phyloP scores from a whole-genome alignment of 2,329 filamentous ascomycete genomes.

The Sarocladium strictum region DNA sequence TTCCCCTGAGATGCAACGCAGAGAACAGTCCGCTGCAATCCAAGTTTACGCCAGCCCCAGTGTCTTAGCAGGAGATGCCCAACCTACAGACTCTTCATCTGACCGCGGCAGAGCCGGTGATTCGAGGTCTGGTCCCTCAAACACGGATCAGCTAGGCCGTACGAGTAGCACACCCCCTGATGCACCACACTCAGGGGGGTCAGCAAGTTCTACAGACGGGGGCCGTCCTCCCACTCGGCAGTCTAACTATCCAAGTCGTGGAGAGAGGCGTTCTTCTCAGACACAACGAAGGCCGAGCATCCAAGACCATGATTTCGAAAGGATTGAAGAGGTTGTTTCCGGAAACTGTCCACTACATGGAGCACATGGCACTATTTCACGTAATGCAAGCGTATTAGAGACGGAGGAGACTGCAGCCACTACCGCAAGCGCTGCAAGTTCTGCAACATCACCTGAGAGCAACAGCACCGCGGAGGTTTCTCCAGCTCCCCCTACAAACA shows the following conservation, averaged over 20 bases:
- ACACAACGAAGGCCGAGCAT: background rate
- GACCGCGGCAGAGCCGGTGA: background rate
- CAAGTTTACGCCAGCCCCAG: background rate
- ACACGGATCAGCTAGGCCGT: background rate
- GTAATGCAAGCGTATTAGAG: background rate
- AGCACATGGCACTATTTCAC: slow-evolving; percentile 9
- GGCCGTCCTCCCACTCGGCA: slow-evolving; percentile 4
- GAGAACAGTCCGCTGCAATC: background rate
- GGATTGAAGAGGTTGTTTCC: slow-evolving; percentile 15
- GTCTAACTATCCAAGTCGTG: background rate
- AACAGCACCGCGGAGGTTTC: background rate
- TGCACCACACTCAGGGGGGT: background rate
- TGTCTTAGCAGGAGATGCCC: background rate
- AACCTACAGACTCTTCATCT: background rate
- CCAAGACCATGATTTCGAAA: slow-evolving; percentile 12
- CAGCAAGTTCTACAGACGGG: background rate
- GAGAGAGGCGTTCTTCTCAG: background rate
- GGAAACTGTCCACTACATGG: slow-evolving; percentile 16
- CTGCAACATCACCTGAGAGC: too few species aligned
- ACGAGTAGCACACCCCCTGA: background rate
- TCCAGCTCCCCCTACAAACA: background rate
- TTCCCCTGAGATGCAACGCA: background rate
- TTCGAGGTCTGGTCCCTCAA: background rate
- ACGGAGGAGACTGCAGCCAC: too few species aligned
- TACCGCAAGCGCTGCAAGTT: too few species aligned